Evolutionary conservation across 2,329 filamentous ascomycete species (phyloP), one percentile per base, ranked within the genome.

Genomic region (Chaetomiaceae sp.): DNA sequence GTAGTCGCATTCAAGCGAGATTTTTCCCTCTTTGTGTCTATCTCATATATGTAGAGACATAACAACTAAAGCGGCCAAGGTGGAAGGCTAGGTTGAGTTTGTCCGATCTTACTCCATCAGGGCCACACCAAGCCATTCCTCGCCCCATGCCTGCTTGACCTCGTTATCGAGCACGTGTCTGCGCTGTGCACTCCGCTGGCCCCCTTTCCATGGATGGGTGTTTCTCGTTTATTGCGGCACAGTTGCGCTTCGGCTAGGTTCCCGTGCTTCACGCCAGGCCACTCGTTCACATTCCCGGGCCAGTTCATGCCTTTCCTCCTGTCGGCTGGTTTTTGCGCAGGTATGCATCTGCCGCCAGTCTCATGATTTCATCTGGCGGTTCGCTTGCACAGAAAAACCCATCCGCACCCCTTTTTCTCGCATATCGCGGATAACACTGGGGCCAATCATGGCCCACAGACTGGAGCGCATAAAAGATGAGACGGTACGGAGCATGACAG

Each of bases 371-470:
- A 9, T 27, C 25, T 4, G 2, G 11, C 11, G 18, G 16, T 16
- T 42, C 20, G 14, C 7, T 34, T n/a, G 13, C 8, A 20, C 16
- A 25, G 32, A 16, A 30, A 16, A 5, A n/a, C n/a, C 6, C 18
- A 41, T 10, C 10, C 32, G 7, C 9, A 8, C 59, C 51, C 59
- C 57, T 61, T 55, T 59, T 52, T 18, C 53, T 48, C 45, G 55
- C 59, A 59, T 58, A 45, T 52, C 38, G 29, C 23, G 25, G 14
- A 20, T 42, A 33, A 4, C 18, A 14, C 46, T 7, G 9, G 11
- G 38, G 29, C 59, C 55, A 61, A 61, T 61, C 59, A 59, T 37
- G 18, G 9, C 4, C 16, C 47, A 43, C 7, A 30, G 4, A 5
- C 25, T 18, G 33, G 32, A 18, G 27, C 30, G 48, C 55, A 54